Base-by-base conservation (phyloP, 768 basidiomycete genomes). In the Mycena floridula region DNA sequence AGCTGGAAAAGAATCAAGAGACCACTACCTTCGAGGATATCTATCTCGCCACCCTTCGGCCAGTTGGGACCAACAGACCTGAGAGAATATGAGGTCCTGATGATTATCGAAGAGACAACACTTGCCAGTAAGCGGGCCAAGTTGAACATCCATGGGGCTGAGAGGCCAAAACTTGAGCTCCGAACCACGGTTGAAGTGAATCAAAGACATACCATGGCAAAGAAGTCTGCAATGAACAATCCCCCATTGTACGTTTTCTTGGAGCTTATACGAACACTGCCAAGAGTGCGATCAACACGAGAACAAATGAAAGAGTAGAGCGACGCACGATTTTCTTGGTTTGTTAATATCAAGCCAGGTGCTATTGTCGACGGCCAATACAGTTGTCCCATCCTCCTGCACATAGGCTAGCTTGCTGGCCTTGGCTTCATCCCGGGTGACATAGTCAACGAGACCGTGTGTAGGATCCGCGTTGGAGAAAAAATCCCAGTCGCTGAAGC, bases 1-100 rank as follows among this genome's bases (percentile, higher is more conserved):
- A n/a, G n/a, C n/a, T n/a, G n/a, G n/a, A n/a, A n/a, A n/a, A n/a
- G n/a, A n/a, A n/a, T n/a, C n/a, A n/a, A n/a, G n/a, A n/a, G n/a
- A n/a, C n/a, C n/a, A n/a, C n/a, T n/a, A n/a, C n/a, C 82, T 55
- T 90, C 88, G 7, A 89, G 57, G 41, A 86, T 73, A 54, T 89
- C 88, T 38, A 87, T 81, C 59, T 89, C 85, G n/a, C 79, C 80
- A 21, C 48, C 60, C 20, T 25, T 15, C 3, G 78, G 78, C 80
- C 79, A 82, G 37, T 70, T 54, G 2, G 72, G 66, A 7, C 79
- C 77, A 36, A 69, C 64, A 3, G 70, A 65, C 57, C 66, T 67
- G 15, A n/a, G n/a, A n/a, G n/a, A n/a, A n/a, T n/a, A n/a, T n/a
- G n/a, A n/a, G n/a, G n/a, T n/a, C n/a, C n/a, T n/a, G n/a, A 22